Evolutionary conservation across 352 stramenopile species (phyloP).

Genomic region (Phytophthora agathidicida): DNA sequence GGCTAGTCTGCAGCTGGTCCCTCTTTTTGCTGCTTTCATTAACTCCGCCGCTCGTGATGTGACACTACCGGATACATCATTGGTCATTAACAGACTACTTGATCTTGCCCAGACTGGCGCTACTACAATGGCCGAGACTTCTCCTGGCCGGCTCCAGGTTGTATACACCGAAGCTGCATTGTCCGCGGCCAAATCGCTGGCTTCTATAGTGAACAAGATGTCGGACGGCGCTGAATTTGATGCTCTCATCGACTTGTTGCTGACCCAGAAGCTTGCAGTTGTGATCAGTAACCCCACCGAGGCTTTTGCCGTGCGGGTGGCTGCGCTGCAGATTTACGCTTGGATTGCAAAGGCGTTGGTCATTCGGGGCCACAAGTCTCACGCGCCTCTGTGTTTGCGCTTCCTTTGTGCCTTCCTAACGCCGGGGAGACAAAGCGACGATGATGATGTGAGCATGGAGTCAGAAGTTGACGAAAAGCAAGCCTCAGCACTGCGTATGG

Average conservation of each 20-base stretch:
- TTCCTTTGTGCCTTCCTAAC: slow-evolving; percentile 81
- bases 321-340: slow-evolving; percentile 83
- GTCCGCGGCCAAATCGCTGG: slow-evolving; percentile 74
- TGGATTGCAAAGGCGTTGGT: slow-evolving; percentile 87
- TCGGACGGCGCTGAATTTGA: slow-evolving; percentile 82
- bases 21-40: slow-evolving; percentile 78
- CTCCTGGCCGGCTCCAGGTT: slow-evolving; percentile 33
- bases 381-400: slow-evolving; percentile 68
- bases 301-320: slow-evolving; percentile 48
- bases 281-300: slow-evolving; percentile 56
- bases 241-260: slow-evolving; percentile 69
- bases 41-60: slow-evolving; percentile 73
- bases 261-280: slow-evolving; percentile 66
- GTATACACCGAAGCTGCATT: slow-evolving; percentile 63
- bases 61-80: slow-evolving; percentile 60
- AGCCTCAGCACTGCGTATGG: slow-evolving; percentile 53
- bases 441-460: slow-evolving; percentile 36
- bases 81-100: slow-evolving; percentile 78
- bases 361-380: slow-evolving; percentile 73
- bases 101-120: slow-evolving; percentile 68
- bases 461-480: slow-evolving; percentile 26
- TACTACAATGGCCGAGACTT: slow-evolving; percentile 15
- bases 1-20: slow-evolving; percentile 69
- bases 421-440: slow-evolving; percentile 16
- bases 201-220: slow-evolving; percentile 90